These are phyloP conservation scores for Colletotrichum eleusines DNA, from an alignment of 2,329 filamentous ascomycete species.

Conservation along the genomic window DNA sequence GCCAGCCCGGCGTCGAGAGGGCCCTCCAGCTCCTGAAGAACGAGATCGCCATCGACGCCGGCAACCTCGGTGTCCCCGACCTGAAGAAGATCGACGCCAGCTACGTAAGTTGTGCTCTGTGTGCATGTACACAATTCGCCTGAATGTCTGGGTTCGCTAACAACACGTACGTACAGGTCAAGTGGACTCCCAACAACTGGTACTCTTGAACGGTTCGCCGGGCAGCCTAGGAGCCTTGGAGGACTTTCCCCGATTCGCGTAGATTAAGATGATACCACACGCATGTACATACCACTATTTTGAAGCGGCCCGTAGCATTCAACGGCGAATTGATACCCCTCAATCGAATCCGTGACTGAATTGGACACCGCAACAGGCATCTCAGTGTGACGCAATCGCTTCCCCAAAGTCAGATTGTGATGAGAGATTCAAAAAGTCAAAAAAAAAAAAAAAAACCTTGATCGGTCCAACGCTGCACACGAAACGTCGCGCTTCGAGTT, in stretches of 20 bases:
- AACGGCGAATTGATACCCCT: slow-evolving; percentile 21
- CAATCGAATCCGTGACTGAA: neutral
- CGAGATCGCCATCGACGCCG: slow-evolving; percentile 60
- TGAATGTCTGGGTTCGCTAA: neutral
- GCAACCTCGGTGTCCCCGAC: slow-evolving; percentile 56
- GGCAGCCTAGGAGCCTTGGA: neutral
- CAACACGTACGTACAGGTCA: slow-evolving; percentile 42
- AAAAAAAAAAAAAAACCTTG: too few species aligned
- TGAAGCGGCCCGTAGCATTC: slow-evolving; percentile 28
- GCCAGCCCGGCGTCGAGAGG: slow-evolving; percentile 60
- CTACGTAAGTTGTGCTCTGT: slow-evolving; percentile 26
- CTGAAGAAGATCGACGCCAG: slow-evolving; percentile 50
- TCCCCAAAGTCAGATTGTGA: too few species aligned
- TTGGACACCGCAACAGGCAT: neutral
- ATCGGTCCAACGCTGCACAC: too few species aligned
- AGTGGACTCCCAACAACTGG: slow-evolving; percentile 49
- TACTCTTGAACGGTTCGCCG: slow-evolving; percentile 32
- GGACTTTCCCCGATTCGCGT: slow-evolving; percentile 13
- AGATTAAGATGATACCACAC: slow-evolving; percentile 29
- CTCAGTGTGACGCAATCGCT: too few species aligned
- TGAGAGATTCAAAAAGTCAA: neutral
- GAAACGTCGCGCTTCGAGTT: too few species aligned
- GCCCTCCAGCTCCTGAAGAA: slow-evolving; percentile 60
- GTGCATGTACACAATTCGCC: too few species aligned
- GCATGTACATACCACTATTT: slow-evolving; percentile 29